phyloP scores from a whole-genome alignment of 805 yeast species.

The Tetrapisispora namnaoensis region DNA sequence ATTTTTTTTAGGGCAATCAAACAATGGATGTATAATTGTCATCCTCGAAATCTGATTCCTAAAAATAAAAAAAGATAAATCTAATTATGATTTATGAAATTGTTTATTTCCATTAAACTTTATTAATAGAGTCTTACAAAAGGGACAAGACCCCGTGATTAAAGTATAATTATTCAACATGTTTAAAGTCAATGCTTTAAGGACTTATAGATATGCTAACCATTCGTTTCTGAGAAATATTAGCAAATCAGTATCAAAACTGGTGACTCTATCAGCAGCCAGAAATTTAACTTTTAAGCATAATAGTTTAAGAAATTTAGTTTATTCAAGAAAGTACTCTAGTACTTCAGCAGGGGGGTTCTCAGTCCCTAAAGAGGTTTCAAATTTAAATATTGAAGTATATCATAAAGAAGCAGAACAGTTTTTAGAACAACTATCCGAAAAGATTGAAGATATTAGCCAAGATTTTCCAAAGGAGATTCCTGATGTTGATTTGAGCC shows the following conservation, averaged over 20 bases:
- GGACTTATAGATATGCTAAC: background rate
- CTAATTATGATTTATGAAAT: no score
- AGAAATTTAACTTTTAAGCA: background rate
- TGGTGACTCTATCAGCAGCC: no score
- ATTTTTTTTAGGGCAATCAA: no score
- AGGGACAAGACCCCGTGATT: no score
- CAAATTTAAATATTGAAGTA: slow-evolving; percentile 36
- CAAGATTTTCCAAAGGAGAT: slow-evolving; percentile 57
- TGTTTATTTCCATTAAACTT: no score
- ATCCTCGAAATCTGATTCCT: no score
- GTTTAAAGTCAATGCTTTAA: background rate
- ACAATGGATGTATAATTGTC: no score
- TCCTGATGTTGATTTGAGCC: slow-evolving; percentile 55
- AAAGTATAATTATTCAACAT: background rate
- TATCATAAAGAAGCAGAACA: slow-evolving; percentile 59
- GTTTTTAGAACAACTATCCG: slow-evolving; percentile 60
- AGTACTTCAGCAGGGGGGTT: slow-evolving; percentile 43
- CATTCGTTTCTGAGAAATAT: background rate
- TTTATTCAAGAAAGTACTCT: background rate
- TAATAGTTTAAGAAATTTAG: background rate
- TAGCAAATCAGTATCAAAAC: background rate
- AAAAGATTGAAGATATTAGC: slow-evolving; percentile 55
- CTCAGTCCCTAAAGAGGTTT: slow-evolving; percentile 42
- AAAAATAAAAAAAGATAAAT: no score
- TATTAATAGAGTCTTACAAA: no score